Percentiles rank a stretch among this genome's conserved stretches.
Evolutionary conservation across 2,329 filamentous ascomycete species (phyloP).

Genomic region (Phialophora expanda): DNA sequence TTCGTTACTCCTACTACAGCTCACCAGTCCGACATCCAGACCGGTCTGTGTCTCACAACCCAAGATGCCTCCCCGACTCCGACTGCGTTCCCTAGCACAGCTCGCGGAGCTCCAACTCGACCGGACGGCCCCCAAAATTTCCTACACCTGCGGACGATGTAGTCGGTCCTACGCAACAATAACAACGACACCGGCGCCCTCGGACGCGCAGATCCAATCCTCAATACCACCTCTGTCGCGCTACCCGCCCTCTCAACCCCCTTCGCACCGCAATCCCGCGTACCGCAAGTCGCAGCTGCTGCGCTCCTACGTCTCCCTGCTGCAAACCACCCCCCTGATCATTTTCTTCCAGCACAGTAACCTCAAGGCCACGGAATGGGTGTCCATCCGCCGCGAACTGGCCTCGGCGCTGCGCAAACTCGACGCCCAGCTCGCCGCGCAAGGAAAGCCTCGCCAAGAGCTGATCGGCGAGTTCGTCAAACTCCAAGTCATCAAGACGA

Average conservation of each 20-base stretch:
- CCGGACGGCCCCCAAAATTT: conserved; percentile 40
- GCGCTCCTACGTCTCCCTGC: conserved; percentile 83
- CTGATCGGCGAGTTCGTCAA: conserved; percentile 67
- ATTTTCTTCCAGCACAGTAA: conserved; percentile 86
- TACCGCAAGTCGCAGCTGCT: conserved; percentile 88
- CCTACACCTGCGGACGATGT: conserved; percentile 43
- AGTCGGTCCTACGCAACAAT: conserved; percentile 48
- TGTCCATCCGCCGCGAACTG: conserved; percentile 72
- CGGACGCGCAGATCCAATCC: conserved; percentile 54
- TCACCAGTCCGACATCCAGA: not conserved
- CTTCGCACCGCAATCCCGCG: conserved; percentile 83
- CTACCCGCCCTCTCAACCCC: conserved; percentile 74
- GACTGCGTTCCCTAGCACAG: conserved; percentile 47
- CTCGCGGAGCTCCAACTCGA: conserved; percentile 43
- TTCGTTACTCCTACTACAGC: not conserved
- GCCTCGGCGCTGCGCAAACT: conserved; percentile 64
- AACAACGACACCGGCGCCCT: conserved; percentile 57
- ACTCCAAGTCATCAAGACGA: conserved; percentile 83
- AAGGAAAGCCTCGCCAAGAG: conserved; percentile 48
- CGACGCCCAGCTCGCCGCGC: conserved; percentile 69
- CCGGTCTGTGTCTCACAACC: not conserved
- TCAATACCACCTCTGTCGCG: conserved; percentile 54
- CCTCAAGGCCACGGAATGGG: conserved; percentile 75
- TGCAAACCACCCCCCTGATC: conserved; percentile 82
- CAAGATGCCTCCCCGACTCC: conserved; percentile 61